A percentile compares a stretch with the other conserved stretches of the same genome.
phyloP scores from a whole-genome alignment of 1,284 basidiomycete genomes.

The Rhodotorula sp. region DNA sequence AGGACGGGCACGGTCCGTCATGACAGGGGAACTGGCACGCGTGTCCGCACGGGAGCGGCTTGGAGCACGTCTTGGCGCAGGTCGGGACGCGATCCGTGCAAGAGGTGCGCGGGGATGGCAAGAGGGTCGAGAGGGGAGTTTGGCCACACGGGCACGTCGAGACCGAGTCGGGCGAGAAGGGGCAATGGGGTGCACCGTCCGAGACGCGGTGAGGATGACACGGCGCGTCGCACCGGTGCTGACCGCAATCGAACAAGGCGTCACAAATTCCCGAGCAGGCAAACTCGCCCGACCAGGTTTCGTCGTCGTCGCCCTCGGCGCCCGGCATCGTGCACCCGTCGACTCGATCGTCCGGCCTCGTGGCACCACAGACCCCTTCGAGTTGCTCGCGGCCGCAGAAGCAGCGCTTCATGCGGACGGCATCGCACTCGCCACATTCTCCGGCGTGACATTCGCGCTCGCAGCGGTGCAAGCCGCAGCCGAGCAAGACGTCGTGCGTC shows the following conservation, averaged over 20 bases:
- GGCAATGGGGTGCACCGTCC: conserved; percentile 60
- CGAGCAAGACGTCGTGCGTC: conserved; percentile 25
- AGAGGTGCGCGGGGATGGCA: conserved; percentile 54
- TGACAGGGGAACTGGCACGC: conserved; percentile 61
- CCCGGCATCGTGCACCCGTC: conserved; percentile 30
- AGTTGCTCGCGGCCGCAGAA: conserved; percentile 38
- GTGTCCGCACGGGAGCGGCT: conserved; percentile 59
- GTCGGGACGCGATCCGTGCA: conserved; percentile 77
- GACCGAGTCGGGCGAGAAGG: conserved; percentile 65
- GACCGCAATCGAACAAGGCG: conserved; percentile 65
- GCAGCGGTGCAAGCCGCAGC: conserved; percentile 42
- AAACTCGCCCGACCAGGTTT: conserved; percentile 67
- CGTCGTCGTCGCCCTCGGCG: conserved; percentile 39
- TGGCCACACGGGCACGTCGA: conserved; percentile 78
- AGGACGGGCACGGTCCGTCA: conserved; percentile 55
- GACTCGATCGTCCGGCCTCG: conserved; percentile 18
- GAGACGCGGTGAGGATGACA: conserved; percentile 66
- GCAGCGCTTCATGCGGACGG: conserved; percentile 40
- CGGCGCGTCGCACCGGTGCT: conserved; percentile 54
- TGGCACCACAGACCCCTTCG: conserved; percentile 33
- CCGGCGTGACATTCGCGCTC: conserved; percentile 40
- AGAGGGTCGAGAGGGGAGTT: conserved; percentile 54
- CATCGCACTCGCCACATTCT: conserved; percentile 38
- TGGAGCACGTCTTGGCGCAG: conserved; percentile 62
- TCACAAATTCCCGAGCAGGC: conserved; percentile 63